Conservation (phyloP, 306 rosid species). For the Castanospermum australe region DNA sequence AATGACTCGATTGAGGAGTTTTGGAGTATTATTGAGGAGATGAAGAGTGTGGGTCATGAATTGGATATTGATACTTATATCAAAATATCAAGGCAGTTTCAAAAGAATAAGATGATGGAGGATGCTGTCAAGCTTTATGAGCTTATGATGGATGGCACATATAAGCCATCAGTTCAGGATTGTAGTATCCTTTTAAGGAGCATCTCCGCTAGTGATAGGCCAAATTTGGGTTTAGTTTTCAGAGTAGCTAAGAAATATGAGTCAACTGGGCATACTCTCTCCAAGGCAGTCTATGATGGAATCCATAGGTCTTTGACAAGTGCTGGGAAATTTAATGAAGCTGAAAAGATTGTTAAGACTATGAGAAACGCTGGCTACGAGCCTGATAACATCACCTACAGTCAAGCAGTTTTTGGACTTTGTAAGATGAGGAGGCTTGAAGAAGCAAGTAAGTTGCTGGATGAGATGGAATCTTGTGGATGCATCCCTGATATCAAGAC, state of each 20-base stretch:
- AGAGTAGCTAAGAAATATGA: constrained; percentile 71
- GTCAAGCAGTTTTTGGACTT: constrained; percentile 82
- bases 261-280: constrained; percentile 52
- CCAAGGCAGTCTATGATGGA: constrained; percentile 79
- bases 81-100: constrained; percentile 71
- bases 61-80: constrained; percentile 78
- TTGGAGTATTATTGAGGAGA: constrained; percentile 71
- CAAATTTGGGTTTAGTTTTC: constrained; percentile 60
- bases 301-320: constrained; percentile 77
- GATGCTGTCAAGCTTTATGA: constrained; percentile 91
- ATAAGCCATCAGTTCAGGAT: constrained; percentile 63
- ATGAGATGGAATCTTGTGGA: constrained; percentile 75
- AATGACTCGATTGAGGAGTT: constrained; percentile 57
- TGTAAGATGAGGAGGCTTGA: constrained; percentile 68
- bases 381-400: constrained; percentile 80
- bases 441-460: constrained; percentile 74
- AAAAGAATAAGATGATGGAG: constrained; percentile 60
- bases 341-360: constrained; percentile 49
- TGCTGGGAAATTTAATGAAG: constrained; percentile 72
- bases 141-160: constrained; percentile 88
- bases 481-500: constrained; percentile 85
- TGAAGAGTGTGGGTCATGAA: constrained; percentile 57
- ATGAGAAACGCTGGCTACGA: constrained; percentile 78
- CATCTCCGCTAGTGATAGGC: constrained; percentile 42
- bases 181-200: constrained; percentile 53